Base-by-base conservation (phyloP, 2,329 filamentous ascomycete genomes). In the Xylariales sp. region DNA sequence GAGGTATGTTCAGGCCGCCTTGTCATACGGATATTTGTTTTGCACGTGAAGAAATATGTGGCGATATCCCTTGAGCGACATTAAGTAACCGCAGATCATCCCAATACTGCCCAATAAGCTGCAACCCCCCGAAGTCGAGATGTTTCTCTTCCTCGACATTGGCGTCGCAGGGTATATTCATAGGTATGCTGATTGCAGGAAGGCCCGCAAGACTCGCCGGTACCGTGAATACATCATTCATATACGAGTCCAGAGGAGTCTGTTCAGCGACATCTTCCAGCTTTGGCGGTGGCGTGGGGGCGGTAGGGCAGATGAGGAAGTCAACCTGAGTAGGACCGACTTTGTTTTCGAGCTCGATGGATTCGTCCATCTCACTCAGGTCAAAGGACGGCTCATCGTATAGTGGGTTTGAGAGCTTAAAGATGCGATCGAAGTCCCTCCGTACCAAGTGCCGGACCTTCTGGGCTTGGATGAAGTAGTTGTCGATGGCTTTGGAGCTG, bases 391-490 rank as follows among this genome's bases (percentile, higher is more conserved):
- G 56, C 3, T 64, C 58, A 32, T 71, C 69, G 35, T 71, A 68
- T 4, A 97, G 71, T 3, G 84, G 85, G 56, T 95, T 90, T 3
- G 67, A 65, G 31, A 80, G 63, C 12, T 66, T 63, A 58, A 98
- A 96, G 1, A 87, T 82, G 2, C 74, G 66, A 62, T 97, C 81
- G 59, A 98, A 98, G 57, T 98, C 93, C 24, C 71, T 69, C 58
- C 93, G 84, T 2, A 98, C 87, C 14, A 95, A 70, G 41, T 88
- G 76, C 1, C 93, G 83, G 28, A 96, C 80, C 50, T 84, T 84
- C 65, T 98, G 93, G 33, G 93, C 93, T 60, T 95, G 86, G 47
- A 95, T 78, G 57, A 98, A 98, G 64, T 97, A 96, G 60, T 97
- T 98, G 61, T 95, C 86, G 57, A 94, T 93, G 8, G 89, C 89